phyloP scores from a whole-genome alignment of 495 filamentous ascomycete genomes.

The Neurospora sp. region DNA sequence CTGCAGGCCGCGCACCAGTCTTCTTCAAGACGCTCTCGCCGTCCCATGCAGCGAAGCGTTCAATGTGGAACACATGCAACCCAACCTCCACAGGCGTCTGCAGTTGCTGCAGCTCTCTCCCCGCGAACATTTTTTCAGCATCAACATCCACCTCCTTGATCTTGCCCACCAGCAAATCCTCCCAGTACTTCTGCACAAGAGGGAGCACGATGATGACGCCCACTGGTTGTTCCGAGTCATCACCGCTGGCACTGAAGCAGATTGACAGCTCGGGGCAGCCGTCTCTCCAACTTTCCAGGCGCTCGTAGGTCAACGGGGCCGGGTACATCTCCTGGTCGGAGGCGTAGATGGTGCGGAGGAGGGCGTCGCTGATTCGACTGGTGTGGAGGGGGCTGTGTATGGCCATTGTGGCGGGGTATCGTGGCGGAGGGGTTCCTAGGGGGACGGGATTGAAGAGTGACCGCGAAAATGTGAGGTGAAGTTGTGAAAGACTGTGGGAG shows the following conservation, averaged over 20 bases:
- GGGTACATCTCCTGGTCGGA: constrained; percentile 29
- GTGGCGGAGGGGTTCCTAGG: not conserved
- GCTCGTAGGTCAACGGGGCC: constrained; percentile 15
- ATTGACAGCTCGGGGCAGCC: constrained; percentile 16
- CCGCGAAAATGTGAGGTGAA: not conserved
- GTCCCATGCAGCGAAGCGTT: constrained; percentile 12
- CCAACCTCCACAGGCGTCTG: constrained; percentile 17
- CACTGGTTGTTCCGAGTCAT: not conserved
- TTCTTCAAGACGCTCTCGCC: not conserved
- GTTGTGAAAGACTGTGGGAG: not conserved
- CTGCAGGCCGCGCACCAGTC: not conserved
- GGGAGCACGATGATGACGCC: constrained; percentile 22
- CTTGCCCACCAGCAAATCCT: constrained; percentile 53
- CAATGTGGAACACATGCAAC: constrained; percentile 27
- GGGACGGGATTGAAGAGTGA: not conserved
- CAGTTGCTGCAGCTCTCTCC: not conserved
- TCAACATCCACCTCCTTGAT: constrained; percentile 62
- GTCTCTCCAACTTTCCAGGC: constrained; percentile 17
- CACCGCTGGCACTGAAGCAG: constrained; percentile 3
- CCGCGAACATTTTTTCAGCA: constrained; percentile 48
- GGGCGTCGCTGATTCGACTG: constrained; percentile 1
- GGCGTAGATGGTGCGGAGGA: constrained; percentile 16
- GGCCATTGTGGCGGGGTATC: not conserved
- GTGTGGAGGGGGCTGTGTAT: not conserved
- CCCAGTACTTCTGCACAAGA: constrained; percentile 11